phyloP scores from a whole-genome alignment of 768 basidiomycete genomes.

The Pleurotus platypus region DNA sequence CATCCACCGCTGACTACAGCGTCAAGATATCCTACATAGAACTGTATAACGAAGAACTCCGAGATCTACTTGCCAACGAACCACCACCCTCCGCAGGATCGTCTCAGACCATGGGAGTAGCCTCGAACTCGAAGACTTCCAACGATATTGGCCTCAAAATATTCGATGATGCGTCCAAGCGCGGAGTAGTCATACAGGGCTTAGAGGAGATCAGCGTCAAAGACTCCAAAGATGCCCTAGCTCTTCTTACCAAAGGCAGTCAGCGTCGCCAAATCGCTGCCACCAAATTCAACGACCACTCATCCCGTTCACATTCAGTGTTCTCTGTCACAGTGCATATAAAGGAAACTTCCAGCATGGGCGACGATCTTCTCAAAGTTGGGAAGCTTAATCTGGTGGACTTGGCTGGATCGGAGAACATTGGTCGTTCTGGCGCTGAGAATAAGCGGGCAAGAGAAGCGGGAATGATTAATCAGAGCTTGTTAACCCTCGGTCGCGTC shows the following conservation, averaged over 20 bases:
- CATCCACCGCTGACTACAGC: constrained; percentile 74
- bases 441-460: constrained; percentile 94
- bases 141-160: constrained; percentile 70
- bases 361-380: constrained; percentile 87
- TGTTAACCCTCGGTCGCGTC: constrained; percentile 94
- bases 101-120: constrained; percentile 78
- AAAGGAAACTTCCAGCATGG: constrained; percentile 73
- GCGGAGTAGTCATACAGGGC: constrained; percentile 91
- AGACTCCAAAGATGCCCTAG: constrained; percentile 78
- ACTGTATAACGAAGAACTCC: constrained; percentile 96
- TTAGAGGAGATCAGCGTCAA: constrained; percentile 86
- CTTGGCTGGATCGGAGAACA: constrained; percentile 95
- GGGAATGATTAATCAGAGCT: constrained; percentile 97
- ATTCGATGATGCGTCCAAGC: constrained; percentile 87
- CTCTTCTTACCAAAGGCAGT: constrained; percentile 84
- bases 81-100: constrained; percentile 63
- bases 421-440: constrained; percentile 92
- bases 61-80: constrained; percentile 86
- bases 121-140: constrained; percentile 35
- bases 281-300: constrained; percentile 97
- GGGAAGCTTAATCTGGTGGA: constrained; percentile 98
- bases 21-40: constrained; percentile 95
- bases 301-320: constrained; percentile 95
- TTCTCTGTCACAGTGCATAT: constrained; percentile 95
- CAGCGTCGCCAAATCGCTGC: constrained; percentile 89